These are phyloP conservation scores for Juglanconis juglandina DNA, from an alignment of 2,329 filamentous ascomycete species.

Conservation along the genomic window DNA sequence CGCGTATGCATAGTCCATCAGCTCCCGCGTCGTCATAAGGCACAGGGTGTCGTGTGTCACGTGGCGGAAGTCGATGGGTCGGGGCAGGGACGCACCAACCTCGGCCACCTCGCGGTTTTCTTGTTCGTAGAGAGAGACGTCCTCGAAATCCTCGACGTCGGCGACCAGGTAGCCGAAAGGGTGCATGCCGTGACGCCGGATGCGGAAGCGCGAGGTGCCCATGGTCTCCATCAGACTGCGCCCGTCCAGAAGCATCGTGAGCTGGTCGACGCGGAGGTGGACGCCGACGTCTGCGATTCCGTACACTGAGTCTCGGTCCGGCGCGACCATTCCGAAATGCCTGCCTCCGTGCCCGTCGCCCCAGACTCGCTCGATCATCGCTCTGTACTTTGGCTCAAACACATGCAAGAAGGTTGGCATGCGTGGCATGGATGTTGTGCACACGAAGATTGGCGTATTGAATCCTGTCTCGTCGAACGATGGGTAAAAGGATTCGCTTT, in stretches of 20 bases:
- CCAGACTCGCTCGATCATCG: conserved; percentile 76
- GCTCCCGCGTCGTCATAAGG: conserved; percentile 64
- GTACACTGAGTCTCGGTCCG: conserved; percentile 47
- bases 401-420: conserved; percentile 86
- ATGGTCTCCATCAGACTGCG: conserved; percentile 76
- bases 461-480: conserved; percentile 47
- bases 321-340: conserved; percentile 83
- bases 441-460: conserved; percentile 73
- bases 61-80: conserved; percentile 3
- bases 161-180: conserved; percentile 74
- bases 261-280: conserved; percentile 69
- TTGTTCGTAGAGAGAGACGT: conserved; percentile 78
- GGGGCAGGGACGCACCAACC: conserved; percentile 4
- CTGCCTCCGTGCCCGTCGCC: conserved; percentile 59
- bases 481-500: conserved; percentile 52
- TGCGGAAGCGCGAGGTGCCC: conserved; percentile 73
- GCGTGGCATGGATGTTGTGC: conserved; percentile 74
- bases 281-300: conserved; percentile 52
- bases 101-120: conserved; percentile 72
- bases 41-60: conserved; percentile 38
- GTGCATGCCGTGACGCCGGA: conserved; percentile 59
- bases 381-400: conserved; percentile 86
- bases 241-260: conserved; percentile 73
- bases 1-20: conserved; percentile 62
- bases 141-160: conserved; percentile 73